Base-by-base conservation (phyloP, 352 stramenopile genomes). In the Phytophthora gonapodyides region DNA sequence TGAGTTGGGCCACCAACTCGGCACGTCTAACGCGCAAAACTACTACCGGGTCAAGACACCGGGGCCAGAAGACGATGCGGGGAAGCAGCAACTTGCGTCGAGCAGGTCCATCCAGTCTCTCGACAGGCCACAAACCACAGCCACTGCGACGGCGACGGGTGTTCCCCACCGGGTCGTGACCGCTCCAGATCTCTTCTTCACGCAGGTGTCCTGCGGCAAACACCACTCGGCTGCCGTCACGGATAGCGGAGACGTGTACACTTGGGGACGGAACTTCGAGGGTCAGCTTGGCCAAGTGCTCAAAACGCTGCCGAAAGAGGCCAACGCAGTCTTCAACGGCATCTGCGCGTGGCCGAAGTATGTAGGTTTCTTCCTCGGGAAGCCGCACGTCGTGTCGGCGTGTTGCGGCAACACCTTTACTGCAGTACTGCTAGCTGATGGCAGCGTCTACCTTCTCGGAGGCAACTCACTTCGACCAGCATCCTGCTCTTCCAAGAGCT, bases 211-310 rank as follows among this genome's bases (percentile, higher is more conserved):
- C 15, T 97, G 88, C 40, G 91, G 89, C 15, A 58, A 65, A 24
- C 54, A 73, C 24, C 91, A 98, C 53, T 84, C 76, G 5, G 81
- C 78, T 44, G 87, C 87, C 2, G 30, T 97, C 47, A 95, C 87
- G 1, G 58, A 85, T n/a, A 76, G 66, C 21, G 88, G 89, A 15
- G 89, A 96, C 43, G 33, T 97, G 19, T 97, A 96, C 68, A 91
- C 89, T 4, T 98, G 90, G 90, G 91, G 91, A 2, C 66, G 87
- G 13, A 95, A 94, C 57, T 86, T 82, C 13, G 87, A 97, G 61
- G 91, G 89, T 0, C 89, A 98, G 45, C 78, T 97, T 7, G 91
- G 91, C 1, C 82, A 90, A 15, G 61, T 69, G 8, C 67, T 75
- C 7, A 57, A 30, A 9, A 73, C 69, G 0, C 58, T 87, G 3